phyloP scores from a whole-genome alignment of 2,329 filamentous ascomycete species.

The Penicillium polonicum region DNA sequence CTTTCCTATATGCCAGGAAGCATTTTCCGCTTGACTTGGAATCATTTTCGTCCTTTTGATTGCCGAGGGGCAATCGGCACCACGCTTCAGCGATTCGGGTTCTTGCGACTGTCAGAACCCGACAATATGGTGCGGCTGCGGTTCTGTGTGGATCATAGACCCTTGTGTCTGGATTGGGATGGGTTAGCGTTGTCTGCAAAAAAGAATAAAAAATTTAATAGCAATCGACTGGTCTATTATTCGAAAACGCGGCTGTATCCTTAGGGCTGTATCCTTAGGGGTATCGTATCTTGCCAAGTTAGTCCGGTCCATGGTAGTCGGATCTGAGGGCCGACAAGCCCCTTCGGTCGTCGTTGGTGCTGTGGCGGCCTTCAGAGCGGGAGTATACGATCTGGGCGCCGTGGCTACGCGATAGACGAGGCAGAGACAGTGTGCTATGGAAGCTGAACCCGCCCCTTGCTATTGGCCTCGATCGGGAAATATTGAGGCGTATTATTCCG shows the following conservation, averaged over 20 bases:
- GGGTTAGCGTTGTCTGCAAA: neutral
- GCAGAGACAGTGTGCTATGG: neutral
- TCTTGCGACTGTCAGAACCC: constrained; percentile 25
- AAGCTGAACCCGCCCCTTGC: neutral
- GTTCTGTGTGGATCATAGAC: constrained; percentile 18
- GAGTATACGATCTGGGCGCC: neutral
- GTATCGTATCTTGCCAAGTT: neutral
- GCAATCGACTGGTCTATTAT: constrained; percentile 9
- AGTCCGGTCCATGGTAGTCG: neutral
- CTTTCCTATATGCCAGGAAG: constrained; percentile 4
- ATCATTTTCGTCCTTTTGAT: neutral
- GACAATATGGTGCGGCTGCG: constrained; percentile 26
- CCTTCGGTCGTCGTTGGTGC: constrained; percentile 1
- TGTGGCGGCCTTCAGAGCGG: constrained; percentile 5
- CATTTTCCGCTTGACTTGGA: neutral
- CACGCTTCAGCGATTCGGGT: constrained; percentile 6
- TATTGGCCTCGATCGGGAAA: neutral
- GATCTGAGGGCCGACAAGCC: constrained; percentile 5
- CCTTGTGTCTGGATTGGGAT: constrained; percentile 2
- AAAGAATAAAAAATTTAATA: neutral
- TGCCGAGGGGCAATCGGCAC: neutral
- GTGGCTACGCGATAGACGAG: neutral
- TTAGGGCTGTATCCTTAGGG: neutral
- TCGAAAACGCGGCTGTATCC: neutral
- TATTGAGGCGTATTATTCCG: neutral